Evolutionary conservation across 192 early-diverging fungal species (phyloP).

Genomic region (Rhizophagus clarus): DNA sequence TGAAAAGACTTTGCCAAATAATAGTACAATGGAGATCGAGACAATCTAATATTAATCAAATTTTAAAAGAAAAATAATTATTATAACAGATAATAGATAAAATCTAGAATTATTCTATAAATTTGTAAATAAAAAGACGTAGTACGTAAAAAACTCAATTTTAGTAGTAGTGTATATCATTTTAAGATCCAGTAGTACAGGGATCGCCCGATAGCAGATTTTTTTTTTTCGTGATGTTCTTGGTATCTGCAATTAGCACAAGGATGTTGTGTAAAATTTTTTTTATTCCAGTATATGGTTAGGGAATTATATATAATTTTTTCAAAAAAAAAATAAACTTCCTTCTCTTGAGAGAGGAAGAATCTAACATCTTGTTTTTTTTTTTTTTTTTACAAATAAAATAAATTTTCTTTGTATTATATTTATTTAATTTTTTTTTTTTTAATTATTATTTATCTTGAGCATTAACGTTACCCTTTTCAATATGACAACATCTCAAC

Average conservation of each 20-base stretch:
- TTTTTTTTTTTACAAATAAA: not conserved
- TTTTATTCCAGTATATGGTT: too few relatives aligned
- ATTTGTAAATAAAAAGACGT: too few relatives aligned
- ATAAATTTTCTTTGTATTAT: not conserved
- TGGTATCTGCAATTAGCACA: too few relatives aligned
- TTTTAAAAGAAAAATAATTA: not conserved
- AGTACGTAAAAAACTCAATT: too few relatives aligned
- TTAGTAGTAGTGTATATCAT: too few relatives aligned
- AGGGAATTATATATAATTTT: too few relatives aligned
- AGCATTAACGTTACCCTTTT: not conserved
- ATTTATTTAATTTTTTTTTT: not conserved
- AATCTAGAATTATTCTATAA: too few relatives aligned
- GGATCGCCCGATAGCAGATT: too few relatives aligned
- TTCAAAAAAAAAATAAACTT: not conserved
- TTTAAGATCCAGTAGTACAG: too few relatives aligned
- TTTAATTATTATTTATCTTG: not conserved
- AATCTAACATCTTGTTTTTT: not conserved
- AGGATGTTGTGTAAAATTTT: too few relatives aligned
- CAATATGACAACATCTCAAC: slow-evolving; percentile 18
- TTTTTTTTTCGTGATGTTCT: too few relatives aligned
- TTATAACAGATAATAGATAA: not conserved
- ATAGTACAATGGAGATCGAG: slow-evolving; percentile 7
- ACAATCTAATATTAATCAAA: not conserved
- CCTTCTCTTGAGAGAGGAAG: not conserved
- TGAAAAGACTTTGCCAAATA: slow-evolving; percentile 12